Base-by-base conservation (phyloP, 306 rosid genomes). In the Coriaria nepalensis region DNA sequence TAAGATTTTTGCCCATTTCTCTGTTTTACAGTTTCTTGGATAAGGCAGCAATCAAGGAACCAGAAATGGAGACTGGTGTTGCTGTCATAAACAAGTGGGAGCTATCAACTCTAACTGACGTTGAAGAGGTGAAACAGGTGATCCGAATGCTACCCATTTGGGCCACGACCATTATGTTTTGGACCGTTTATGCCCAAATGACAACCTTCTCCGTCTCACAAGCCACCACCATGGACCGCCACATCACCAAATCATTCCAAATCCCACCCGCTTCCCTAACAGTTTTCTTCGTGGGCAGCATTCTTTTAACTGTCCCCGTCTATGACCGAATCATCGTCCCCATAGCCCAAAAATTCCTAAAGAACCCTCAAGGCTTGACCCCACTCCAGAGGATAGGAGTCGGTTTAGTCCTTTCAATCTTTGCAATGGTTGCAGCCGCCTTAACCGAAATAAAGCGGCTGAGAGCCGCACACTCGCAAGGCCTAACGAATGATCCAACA, bases 121-220 rank as follows among this genome's bases (percentile, higher is more conserved):
- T 90, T 10, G 95, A 90, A 61, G 97, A 90, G 55, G 95, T 84
- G 13, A 90, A 90, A 64, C 2, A 61, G 65, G 57, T 90, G 4
- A 6, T 84, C 45, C 64, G 87, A 49, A 81, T 90, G 95, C 35
- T 84, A 20, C 97, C 97, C 1, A 81, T 90, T 5, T 90, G 97
- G 97, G 97, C 85, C 11, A 84, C 95, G 5, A 76, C 81, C 33
- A 77, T 90, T 9, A 71, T 90, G 53, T 90, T 84, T 52, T 90
- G 95, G 97, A 68, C 94, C 0, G 76, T 90, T 29, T 75, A 90
- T 40, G 97, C 95, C 33, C 97, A 90, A 60, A 79, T 90, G 93
- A 75, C 83, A 11, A 90, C 97, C 49, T 79, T 90, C 69, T 84
- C 94, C 10, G 97, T 84, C 8, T 79, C 97, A 5, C 97, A 90